phyloP scores from a whole-genome alignment of 2,329 filamentous ascomycete species.

The Davidsoniella neocaledoniae region DNA sequence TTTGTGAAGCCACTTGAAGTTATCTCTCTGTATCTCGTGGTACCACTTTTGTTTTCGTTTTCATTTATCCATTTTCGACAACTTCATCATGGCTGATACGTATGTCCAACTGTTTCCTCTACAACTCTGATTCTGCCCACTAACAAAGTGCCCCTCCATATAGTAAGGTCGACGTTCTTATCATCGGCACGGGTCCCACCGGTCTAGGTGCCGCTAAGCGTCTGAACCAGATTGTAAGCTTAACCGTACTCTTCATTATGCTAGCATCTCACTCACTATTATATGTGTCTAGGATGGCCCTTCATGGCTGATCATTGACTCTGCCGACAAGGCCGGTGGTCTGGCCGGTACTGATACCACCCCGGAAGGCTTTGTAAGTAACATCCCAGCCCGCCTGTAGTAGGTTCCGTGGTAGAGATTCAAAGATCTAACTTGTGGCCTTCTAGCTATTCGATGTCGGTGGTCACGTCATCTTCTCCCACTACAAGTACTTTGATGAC shows the following conservation, averaged over 20 bases:
- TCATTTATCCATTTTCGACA: conserved; percentile 7
- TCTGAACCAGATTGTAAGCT: conserved; percentile 79
- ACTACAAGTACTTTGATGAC: conserved; percentile 99
- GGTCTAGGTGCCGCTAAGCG: conserved; percentile 96
- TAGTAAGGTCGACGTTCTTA: conserved; percentile 50
- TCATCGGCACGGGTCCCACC: conserved; percentile 95
- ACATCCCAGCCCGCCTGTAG: neutral
- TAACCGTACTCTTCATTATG: conserved; percentile 14
- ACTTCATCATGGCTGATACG: conserved; percentile 18
- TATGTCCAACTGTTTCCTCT: conserved; percentile 12
- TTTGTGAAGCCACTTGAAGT: too few relatives aligned
- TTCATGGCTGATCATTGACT: conserved; percentile 93
- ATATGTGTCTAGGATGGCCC: conserved; percentile 50
- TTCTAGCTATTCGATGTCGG: conserved; percentile 89
- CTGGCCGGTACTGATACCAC: conserved; percentile 91
- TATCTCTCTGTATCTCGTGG: too few relatives aligned
- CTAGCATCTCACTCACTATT: conserved; percentile 16
- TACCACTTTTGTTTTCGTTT: neutral
- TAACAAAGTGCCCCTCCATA: neutral
- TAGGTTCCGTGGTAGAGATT: conserved; percentile 3
- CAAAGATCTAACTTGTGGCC: conserved; percentile 1
- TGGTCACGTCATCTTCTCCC: conserved; percentile 96
- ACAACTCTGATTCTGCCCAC: neutral
- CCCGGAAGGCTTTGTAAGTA: conserved; percentile 87
- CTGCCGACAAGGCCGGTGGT: conserved; percentile 81